Base-by-base conservation (phyloP, 2,329 filamentous ascomycete species). In the Penicillium sumatraense region DNA sequence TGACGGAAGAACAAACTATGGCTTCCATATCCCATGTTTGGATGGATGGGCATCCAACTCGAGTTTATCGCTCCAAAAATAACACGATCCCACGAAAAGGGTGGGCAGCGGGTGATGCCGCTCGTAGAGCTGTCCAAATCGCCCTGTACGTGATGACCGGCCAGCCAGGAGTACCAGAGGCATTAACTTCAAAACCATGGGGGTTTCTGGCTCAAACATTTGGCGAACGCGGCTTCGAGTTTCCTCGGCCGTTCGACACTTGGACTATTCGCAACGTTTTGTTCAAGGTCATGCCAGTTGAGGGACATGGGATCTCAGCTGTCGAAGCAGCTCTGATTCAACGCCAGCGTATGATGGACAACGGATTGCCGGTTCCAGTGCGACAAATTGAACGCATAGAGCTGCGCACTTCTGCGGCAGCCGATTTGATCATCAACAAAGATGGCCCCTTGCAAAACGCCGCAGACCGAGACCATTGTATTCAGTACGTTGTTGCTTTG, bases 51-150 rank as follows among this genome's bases (percentile, higher is more conserved):
- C 66, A 71, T 31, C 70, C 75, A 2, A 65, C 69, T 4, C 68
- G 75, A 6, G 56, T 66, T 1, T 78, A 69, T 45, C 67, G 75
- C 1, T 65, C 68, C 29, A 62, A 61, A 0, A 56, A 63, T 4
- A 78, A 77, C 49, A 66, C 75, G 0, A 67, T 67, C 1, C 68
- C 75, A 1, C 66, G 75, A 0, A 79, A 79, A 57, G 76, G 75
- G 0, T 78, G 76, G 77, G 75, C 75, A 2, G 75, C 68, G 0
- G 76, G 73, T 1, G 73, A 77, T 59, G 75, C 76, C 1, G 72
- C 71, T 29, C 74, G 72, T 61, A 67, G 73, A 24, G 76, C 75
- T 7, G 72, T 78, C 4, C 72, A 77, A 21, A 59, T 78, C 11
- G 68, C 68, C 1, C 53, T 72, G 2, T 56, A 77, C 0, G 65